Evolutionary conservation across 2,329 filamentous ascomycete species (phyloP).

Genomic region (Neofusicoccum sp.): DNA sequence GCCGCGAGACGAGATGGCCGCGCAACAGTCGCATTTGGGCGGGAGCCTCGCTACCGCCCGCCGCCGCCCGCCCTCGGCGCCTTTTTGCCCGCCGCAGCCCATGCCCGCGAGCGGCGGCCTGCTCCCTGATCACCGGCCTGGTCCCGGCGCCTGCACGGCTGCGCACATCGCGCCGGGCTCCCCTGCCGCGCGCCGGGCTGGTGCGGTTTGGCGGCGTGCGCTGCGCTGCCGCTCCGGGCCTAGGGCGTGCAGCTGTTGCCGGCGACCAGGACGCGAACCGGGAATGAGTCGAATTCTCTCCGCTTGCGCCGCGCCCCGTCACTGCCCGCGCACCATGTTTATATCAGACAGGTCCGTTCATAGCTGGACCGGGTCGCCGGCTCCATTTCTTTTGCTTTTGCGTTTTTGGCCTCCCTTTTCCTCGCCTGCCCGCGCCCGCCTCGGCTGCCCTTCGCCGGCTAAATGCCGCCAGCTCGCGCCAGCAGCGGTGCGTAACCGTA

Average conservation of each 20-base stretch:
- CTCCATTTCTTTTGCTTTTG: constrained; percentile 16
- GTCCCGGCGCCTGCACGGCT: constrained; percentile 5
- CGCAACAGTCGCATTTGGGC: constrained; percentile 12
- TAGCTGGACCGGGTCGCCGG: constrained; percentile 12
- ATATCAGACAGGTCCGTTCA: constrained; percentile 16
- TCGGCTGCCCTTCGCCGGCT: constrained; percentile 7
- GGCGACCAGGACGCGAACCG: constrained; percentile 17
- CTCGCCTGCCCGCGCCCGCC: constrained; percentile 5
- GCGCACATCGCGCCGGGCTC: constrained; percentile 12
- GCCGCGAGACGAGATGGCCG: constrained; percentile 13
- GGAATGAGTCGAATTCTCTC: constrained; percentile 17
- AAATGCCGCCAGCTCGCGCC: neutral
- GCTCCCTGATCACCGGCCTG: constrained; percentile 14
- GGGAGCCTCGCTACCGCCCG: constrained; percentile 1
- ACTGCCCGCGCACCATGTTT: constrained; percentile 12
- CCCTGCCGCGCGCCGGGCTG: constrained; percentile 2
- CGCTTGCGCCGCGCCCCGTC: constrained; percentile 16
- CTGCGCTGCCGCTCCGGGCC: constrained; percentile 3
- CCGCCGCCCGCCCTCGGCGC: neutral
- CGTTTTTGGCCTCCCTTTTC: constrained; percentile 7
- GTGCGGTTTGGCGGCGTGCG: constrained; percentile 3
- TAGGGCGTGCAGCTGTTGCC: constrained; percentile 13
- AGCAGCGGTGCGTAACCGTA: constrained; percentile 10
- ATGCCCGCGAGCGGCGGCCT: neutral
- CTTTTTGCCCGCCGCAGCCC: constrained; percentile 4